Evolutionary conservation across 805 yeast genomes (phyloP).

Genomic region (Nakazawaea molendinolei): DNA sequence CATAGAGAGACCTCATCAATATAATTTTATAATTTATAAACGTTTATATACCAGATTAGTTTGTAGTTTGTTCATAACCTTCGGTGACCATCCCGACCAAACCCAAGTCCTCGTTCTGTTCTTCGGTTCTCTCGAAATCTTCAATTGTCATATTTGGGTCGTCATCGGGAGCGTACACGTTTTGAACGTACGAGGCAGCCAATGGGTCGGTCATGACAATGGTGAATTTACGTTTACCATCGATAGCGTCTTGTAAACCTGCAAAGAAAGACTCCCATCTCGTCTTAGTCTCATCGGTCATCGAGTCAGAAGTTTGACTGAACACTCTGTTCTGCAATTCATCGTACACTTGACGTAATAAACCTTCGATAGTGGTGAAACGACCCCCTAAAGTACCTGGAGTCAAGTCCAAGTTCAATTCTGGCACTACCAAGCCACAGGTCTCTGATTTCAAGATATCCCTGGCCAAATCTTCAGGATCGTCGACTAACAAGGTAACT

Average conservation of each 20-base stretch:
- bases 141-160: conserved; percentile 94
- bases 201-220: conserved; percentile 89
- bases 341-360: conserved; percentile 80
- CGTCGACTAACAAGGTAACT: conserved; percentile 69
- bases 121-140: conserved; percentile 82
- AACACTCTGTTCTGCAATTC: conserved; percentile 84
- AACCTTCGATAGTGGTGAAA: conserved; percentile 94
- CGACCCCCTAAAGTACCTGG: conserved; percentile 98
- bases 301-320: conserved; percentile 82
- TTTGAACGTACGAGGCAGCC: conserved; percentile 92
- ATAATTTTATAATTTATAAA: no score
- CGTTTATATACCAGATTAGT: not conserved
- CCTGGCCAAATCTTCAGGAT: conserved; percentile 88
- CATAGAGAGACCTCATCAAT: no score
- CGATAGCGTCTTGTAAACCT: conserved; percentile 67
- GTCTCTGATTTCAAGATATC: conserved; percentile 94
- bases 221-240: conserved; percentile 78
- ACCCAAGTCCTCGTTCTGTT: conserved; percentile 91
- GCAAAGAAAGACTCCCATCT: conserved; percentile 82
- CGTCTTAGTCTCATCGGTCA: conserved; percentile 70
- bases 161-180: conserved; percentile 96
- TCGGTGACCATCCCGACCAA: conserved; percentile 41
- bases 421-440: conserved; percentile 81
- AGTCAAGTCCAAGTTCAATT: conserved; percentile 80
- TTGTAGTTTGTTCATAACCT: conserved; percentile 4